phyloP scores from a whole-genome alignment of 257 asterid species.

The Forsythia suspensa region DNA sequence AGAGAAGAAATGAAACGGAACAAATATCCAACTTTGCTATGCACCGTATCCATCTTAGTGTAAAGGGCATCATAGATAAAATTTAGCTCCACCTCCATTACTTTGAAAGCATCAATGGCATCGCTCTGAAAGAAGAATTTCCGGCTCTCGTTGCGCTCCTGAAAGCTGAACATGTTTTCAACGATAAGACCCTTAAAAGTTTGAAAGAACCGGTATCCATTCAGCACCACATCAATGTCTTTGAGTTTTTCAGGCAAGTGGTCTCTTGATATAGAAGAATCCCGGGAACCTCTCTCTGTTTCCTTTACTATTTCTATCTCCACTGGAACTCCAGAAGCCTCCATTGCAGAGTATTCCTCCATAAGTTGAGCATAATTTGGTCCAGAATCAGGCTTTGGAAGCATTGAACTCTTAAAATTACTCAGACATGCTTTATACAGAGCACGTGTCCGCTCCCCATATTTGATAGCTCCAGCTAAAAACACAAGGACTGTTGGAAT shows the following conservation, averaged over 20 bases:
- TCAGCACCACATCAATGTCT: constrained; percentile 25
- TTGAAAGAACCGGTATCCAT: constrained; percentile 37
- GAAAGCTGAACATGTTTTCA: constrained; percentile 48
- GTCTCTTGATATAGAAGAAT: neutral
- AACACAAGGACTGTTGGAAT: constrained; percentile 44
- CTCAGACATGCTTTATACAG: constrained; percentile 41
- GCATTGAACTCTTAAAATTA: constrained; percentile 42
- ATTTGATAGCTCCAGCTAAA: constrained; percentile 44
- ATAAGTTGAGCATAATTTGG: constrained; percentile 57
- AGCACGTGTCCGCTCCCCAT: constrained; percentile 39
- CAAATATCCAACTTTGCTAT: constrained; percentile 18
- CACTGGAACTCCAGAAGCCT: constrained; percentile 39
- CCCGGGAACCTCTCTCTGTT: constrained; percentile 21
- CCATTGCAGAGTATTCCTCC: constrained; percentile 43
- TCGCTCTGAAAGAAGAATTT: constrained; percentile 34
- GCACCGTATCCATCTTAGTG: constrained; percentile 41
- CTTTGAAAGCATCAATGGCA: constrained; percentile 42
- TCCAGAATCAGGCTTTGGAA: constrained; percentile 44
- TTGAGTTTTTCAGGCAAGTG: too few species aligned
- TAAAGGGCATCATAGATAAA: constrained; percentile 55
- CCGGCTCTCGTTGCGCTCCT: constrained; percentile 37
- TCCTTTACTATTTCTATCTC: constrained; percentile 25
- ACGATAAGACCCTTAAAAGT: constrained; percentile 60
- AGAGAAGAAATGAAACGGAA: constrained; percentile 25
- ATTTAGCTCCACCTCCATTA: constrained; percentile 52